Evolutionary conservation across 176 grass and related monocot species (phyloP).

Genomic region (Ananas comosus): DNA sequence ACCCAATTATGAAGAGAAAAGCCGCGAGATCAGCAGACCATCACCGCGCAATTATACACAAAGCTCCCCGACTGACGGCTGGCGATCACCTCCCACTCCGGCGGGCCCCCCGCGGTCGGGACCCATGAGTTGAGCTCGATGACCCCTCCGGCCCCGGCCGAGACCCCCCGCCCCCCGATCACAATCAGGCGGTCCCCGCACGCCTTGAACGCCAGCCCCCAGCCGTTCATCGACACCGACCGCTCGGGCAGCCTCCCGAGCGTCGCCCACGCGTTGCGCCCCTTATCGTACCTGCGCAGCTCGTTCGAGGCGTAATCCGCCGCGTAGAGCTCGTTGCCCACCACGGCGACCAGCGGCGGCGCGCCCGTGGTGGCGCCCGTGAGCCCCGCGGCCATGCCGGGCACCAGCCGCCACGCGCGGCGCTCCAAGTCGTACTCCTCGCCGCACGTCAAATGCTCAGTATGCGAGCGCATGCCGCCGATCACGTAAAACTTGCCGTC

Average conservation of each 20-base stretch:
- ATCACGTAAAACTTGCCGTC: constrained; percentile 90
- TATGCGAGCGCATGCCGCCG: constrained; percentile 63
- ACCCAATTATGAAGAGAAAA: constrained; percentile 30
- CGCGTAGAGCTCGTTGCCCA: constrained; percentile 78
- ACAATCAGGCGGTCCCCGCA: constrained; percentile 87
- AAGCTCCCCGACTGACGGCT: constrained; percentile 68
- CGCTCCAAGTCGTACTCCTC: constrained; percentile 82
- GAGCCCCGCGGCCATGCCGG: constrained; percentile 74
- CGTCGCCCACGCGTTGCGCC: constrained; percentile 68
- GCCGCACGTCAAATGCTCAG: constrained; percentile 76
- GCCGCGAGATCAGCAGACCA: constrained; percentile 71
- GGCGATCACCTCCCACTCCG: constrained; percentile 72
- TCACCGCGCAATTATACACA: constrained; percentile 95
- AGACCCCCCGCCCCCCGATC: constrained; percentile 72
- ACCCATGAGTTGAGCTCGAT: constrained; percentile 95
- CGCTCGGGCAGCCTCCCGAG: constrained; percentile 77
- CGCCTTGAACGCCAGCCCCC: constrained; percentile 91
- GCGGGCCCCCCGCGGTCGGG: constrained; percentile 42
- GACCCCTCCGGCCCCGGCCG: constrained; percentile 50
- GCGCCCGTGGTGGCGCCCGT: constrained; percentile 62
- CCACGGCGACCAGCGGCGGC: constrained; percentile 83
- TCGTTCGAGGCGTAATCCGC: constrained; percentile 78
- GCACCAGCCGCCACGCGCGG: constrained; percentile 67
- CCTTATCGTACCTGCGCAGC: constrained; percentile 75
- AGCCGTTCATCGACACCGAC: constrained; percentile 92